Conservation (phyloP, 257 asterid species). For the Solanum bulbocastanum region DNA sequence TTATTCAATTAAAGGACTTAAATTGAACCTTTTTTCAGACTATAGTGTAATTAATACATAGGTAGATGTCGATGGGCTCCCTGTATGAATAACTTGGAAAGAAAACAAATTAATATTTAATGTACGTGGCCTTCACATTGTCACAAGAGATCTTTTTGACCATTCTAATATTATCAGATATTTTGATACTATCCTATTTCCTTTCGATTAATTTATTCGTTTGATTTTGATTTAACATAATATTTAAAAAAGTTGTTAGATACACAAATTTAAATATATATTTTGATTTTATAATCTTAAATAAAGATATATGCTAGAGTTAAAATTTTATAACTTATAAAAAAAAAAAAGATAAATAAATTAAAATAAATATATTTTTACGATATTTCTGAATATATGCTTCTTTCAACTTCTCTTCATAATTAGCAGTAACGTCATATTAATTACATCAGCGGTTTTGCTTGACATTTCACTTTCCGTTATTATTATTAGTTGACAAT, state of each 20-base stretch:
- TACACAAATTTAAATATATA: no score
- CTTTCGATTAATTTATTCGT: no score
- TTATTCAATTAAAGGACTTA: neutral
- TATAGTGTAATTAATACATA: neutral
- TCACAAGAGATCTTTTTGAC: neutral
- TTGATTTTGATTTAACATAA: no score
- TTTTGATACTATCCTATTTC: neutral
- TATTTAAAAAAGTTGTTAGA: no score
- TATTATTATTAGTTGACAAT: neutral
- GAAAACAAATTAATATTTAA: neutral
- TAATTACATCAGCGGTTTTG: neutral
- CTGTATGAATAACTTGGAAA: neutral
- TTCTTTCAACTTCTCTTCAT: neutral
- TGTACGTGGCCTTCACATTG: neutral
- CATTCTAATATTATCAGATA: neutral
- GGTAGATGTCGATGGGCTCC: neutral
- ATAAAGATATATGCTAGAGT: fast-evolving
- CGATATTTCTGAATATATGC: no score
- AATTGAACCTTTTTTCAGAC: neutral
- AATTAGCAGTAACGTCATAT: neutral
- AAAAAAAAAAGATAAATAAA: no score
- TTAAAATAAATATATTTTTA: no score
- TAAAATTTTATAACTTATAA: no score
- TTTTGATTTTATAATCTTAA: no score
- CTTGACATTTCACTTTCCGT: neutral